Evolutionary conservation across 139 green algal species (phyloP).

Genomic region (Mychonastes homosphaera): DNA sequence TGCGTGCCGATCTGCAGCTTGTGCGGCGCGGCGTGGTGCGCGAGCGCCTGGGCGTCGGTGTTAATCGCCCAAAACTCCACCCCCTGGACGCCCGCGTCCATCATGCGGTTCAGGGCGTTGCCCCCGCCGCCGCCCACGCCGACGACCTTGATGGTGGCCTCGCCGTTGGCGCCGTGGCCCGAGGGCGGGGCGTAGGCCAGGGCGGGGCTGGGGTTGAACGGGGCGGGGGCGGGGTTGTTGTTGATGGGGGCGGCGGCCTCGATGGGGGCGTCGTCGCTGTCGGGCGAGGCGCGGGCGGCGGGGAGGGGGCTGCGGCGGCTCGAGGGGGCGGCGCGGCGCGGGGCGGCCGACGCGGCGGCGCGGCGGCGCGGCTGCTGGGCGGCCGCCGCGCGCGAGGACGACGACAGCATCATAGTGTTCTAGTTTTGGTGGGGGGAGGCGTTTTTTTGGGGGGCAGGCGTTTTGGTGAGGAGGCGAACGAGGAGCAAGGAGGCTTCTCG

Average conservation of each 20-base stretch:
- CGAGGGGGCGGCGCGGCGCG: background rate
- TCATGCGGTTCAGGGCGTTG: conserved; percentile 98
- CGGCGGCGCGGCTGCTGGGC: no score
- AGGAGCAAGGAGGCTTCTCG: no score
- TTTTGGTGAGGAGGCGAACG: no score
- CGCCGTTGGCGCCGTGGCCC: conserved; percentile 16
- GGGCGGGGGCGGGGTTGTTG: no score
- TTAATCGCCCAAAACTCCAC: conserved; percentile 92
- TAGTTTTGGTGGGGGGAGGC: no score
- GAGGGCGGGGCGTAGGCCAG: background rate
- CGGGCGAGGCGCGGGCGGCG: background rate
- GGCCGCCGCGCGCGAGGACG: no score
- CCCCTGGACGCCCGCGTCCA: conserved; percentile 75
- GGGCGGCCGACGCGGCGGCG: background rate
- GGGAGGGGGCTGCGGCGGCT: conserved; percentile 1
- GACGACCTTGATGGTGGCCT: conserved; percentile 86
- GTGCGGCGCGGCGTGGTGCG: conserved; percentile 67
- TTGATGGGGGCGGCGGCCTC: background rate
- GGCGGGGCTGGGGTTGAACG: no score
- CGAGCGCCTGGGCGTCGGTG: conserved; percentile 91
- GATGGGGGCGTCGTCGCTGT: background rate
- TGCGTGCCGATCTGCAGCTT: conserved; percentile 85
- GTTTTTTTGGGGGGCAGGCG: no score
- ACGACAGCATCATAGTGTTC: no score
- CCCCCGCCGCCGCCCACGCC: conserved; percentile 59